Evolutionary conservation across 352 stramenopile genomes (phyloP).

Genomic region (Saprolegnia parasitica): DNA sequence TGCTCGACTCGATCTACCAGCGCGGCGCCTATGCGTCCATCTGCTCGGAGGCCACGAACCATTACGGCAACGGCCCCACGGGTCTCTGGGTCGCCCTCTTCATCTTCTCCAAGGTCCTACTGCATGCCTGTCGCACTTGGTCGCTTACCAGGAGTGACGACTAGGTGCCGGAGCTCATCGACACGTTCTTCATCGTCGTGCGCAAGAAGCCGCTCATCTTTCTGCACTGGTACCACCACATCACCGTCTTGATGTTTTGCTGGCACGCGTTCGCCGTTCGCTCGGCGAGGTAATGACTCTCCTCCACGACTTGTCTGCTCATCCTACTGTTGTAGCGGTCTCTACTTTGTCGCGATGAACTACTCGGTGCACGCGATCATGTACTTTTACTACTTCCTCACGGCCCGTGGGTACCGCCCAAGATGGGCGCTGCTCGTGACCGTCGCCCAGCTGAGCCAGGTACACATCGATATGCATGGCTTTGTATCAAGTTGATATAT

Average conservation of each 20-base stretch:
- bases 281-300: conserved; percentile 60
- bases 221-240: conserved; percentile 98
- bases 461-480: not conserved
- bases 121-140: not conserved
- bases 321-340: too few species aligned
- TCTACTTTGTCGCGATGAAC: conserved; percentile 98
- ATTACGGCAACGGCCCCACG: conserved; percentile 68
- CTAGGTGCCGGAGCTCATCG: conserved; percentile 88
- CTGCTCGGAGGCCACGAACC: conserved; percentile 57
- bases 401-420: conserved; percentile 69
- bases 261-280: conserved; percentile 94
- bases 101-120: conserved; percentile 72
- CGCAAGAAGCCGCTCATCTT: conserved; percentile 97
- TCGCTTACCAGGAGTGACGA: too few species aligned
- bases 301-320: too few species aligned
- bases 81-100: conserved; percentile 79
- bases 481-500: not conserved
- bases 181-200: conserved; percentile 97
- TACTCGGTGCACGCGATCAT: conserved; percentile 97
- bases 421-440: conserved; percentile 79
- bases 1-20: conserved; percentile 78
- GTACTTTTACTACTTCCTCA: conserved; percentile 96
- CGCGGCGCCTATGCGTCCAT: conserved; percentile 80
- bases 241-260: conserved; percentile 97
- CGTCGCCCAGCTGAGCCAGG: conserved; percentile 70